phyloP scores from a whole-genome alignment of 495 filamentous ascomycete genomes.

The Aspergillus cavernicola region DNA sequence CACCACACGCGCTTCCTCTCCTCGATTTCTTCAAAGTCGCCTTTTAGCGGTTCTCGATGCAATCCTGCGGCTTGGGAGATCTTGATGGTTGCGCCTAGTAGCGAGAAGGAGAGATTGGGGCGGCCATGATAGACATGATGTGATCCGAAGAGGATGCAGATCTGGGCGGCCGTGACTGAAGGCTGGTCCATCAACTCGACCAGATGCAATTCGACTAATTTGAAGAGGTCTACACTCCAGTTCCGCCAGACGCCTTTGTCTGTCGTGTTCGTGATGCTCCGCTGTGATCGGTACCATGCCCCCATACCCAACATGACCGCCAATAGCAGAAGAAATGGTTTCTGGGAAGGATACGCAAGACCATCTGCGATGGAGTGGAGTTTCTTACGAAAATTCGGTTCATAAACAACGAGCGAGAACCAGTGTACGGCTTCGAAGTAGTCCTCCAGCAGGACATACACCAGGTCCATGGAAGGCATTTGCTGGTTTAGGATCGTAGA shows the following conservation, averaged over 20 bases:
- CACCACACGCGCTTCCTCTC: slow-evolving; percentile 36
- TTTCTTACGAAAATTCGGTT: slow-evolving; percentile 27
- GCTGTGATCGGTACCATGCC: slow-evolving; percentile 31
- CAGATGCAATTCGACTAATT: slow-evolving; percentile 20
- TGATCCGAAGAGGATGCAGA: slow-evolving; percentile 32
- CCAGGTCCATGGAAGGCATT: slow-evolving; percentile 20
- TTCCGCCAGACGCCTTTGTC: slow-evolving; percentile 12
- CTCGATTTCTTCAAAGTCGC: slow-evolving; percentile 24
- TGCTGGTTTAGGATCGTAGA: slow-evolving; percentile 18
- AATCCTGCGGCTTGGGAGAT: slow-evolving; percentile 32
- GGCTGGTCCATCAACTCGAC: slow-evolving; percentile 35
- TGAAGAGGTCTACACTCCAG: slow-evolving; percentile 17
- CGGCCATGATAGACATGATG: slow-evolving; percentile 34
- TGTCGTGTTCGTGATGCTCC: not conserved
- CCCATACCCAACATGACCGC: slow-evolving; percentile 29
- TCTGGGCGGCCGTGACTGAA: slow-evolving; percentile 27
- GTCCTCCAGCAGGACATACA: slow-evolving; percentile 23
- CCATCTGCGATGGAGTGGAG: slow-evolving; percentile 27
- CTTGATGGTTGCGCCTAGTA: slow-evolving; percentile 33
- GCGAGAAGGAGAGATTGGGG: slow-evolving; percentile 30
- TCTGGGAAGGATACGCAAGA: slow-evolving; percentile 21
- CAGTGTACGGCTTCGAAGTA: slow-evolving; percentile 36
- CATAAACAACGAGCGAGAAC: slow-evolving; percentile 31
- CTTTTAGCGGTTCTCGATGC: slow-evolving; percentile 22
- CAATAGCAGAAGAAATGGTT: slow-evolving; percentile 27